Evolutionary conservation across 1,284 basidiomycete species (phyloP).

Genomic region (Cryptococcus sp.): DNA sequence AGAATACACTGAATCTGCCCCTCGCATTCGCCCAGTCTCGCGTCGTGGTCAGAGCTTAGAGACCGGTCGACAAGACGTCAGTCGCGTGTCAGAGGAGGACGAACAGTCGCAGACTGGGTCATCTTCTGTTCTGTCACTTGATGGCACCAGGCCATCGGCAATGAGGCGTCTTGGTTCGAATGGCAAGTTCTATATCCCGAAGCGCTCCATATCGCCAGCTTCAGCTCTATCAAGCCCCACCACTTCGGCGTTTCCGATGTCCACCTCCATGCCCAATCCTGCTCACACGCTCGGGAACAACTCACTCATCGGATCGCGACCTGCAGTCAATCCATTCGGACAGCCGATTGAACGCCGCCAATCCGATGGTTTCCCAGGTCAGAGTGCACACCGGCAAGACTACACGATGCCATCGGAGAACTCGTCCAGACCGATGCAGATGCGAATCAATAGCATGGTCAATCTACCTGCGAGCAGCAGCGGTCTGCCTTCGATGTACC

Average conservation of each 20-base stretch:
- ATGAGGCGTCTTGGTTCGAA: slow-evolving; percentile 26
- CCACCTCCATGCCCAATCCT: slow-evolving; percentile 1
- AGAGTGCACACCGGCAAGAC: slow-evolving; percentile 6
- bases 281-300: slow-evolving; percentile 6
- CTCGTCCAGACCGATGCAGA: slow-evolving; percentile 22
- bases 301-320: slow-evolving; percentile 8
- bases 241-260: slow-evolving; percentile 7
- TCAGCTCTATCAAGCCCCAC: slow-evolving; percentile 13
- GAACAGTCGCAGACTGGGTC: slow-evolving; percentile 11
- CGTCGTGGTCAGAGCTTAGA: slow-evolving; percentile 27
- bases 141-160: slow-evolving; percentile 14
- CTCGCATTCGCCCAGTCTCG: slow-evolving; percentile 7
- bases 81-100: slow-evolving; percentile 30
- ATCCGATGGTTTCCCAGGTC: slow-evolving; percentile 30
- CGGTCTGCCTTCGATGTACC: slow-evolving; percentile 23
- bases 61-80: slow-evolving; percentile 19
- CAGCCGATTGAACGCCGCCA: slow-evolving; percentile 28
- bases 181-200: slow-evolving; percentile 42
- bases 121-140: neutral
- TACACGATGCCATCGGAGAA: slow-evolving; percentile 7
- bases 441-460: slow-evolving; percentile 40
- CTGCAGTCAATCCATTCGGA: neutral
- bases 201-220: slow-evolving; percentile 36
- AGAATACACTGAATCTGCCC: slow-evolving; percentile 6
- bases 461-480: slow-evolving; percentile 24